Base-by-base conservation (phyloP, 2,329 filamentous ascomycete genomes). In the Exophiala aquamarina region DNA sequence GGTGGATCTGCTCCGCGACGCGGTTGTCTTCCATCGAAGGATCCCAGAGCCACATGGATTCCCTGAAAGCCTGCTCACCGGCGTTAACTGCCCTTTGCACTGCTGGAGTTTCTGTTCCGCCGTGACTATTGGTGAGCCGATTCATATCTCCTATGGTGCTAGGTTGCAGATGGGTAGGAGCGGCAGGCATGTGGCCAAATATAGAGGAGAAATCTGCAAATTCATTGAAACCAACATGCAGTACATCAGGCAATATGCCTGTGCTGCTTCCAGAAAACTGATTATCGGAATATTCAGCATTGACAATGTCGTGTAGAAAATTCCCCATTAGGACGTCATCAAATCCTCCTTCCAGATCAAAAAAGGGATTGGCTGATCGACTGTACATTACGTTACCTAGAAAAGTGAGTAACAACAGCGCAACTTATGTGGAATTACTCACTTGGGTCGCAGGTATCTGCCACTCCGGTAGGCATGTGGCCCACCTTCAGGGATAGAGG, bases 241-340 rank as follows among this genome's bases (percentile, higher is more conserved):
- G n/a, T 6, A 37, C 14, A 20, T 37, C 18, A 4, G 35, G 35
- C 18, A 37, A 37, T 17, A 21, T 13, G 9, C 7, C 19, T 7
- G n/a, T 21, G 18, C 19, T 8, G n/a, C 8, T 20, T 7, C 7
- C 17, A 20, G 18, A 20, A 10, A 20, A 19, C 4, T 19, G 10
- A n/a, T 15, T 4, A n/a, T 19, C 18, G 7, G 35, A 37, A n/a
- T 37, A 15, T 13, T 20, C 18, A 7, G 35, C 11, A 37, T 20
- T 20, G 7, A 37, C 35, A 37, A 46, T 31, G 29, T 46, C 35
- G 33, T 20, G 17, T 13, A 46, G 17, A 34, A 46, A 46, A 17
- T 38, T 32, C 7, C 33, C 43, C 43, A 46, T 46, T 8, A 38
- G 19, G 15, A 36, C 14, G 21, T 46, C 43, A 15, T 46, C 33